Evolutionary conservation across 2,329 filamentous ascomycete genomes (phyloP), one percentile per base, ranked within the genome.

Genomic region (Pestalotiopsis sp.): DNA sequence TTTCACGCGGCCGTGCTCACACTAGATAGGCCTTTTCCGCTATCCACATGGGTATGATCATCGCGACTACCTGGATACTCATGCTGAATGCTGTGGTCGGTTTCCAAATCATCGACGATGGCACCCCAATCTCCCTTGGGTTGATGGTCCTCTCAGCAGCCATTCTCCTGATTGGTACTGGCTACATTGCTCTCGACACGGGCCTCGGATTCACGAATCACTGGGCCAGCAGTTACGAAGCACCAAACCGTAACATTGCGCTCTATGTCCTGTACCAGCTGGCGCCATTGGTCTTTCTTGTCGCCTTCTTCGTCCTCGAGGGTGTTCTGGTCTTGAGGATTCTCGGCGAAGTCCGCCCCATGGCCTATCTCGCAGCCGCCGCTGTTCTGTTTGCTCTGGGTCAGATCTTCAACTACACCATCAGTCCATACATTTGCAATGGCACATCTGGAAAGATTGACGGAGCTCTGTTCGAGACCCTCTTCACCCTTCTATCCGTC

Each of bases 191-290:
- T 13, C 90, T 99, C 70, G 96, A 99, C 78, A 98, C 95, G 0
- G 95, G 92, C 17, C 94, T 94, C 78, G 83, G 85, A 71, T 98
- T 93, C 90, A 97, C 95, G 0, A 87, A 87, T 59, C 91, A 90
- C 77, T 99, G 94, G 84, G 80, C 91, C 70, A 81, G 82, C 39
- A 92, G 89, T 69, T 81, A 84, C 26, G 74, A 80, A 0, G 77
- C 83, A 1, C 87, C 90, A 38, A 90, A 93, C 79, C 89, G 90
- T 70, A 89, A 92, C 71, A 93, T 97, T 74, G 92, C 92, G 14
- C 90, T 99, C 59, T 99, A 99, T 78, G 94, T 97, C 13, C 86
- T 98, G 9, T 99, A 98, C 77, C 94, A 97, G 78, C 89, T 99
- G 11, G 89, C 91, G 10, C 96, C 96, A 1, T 86, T 99, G 68